A percentile compares a stretch with the other conserved stretches of the same genome.
Evolutionary conservation across 805 yeast genomes (phyloP).

Genomic region (Candida maltosa): DNA sequence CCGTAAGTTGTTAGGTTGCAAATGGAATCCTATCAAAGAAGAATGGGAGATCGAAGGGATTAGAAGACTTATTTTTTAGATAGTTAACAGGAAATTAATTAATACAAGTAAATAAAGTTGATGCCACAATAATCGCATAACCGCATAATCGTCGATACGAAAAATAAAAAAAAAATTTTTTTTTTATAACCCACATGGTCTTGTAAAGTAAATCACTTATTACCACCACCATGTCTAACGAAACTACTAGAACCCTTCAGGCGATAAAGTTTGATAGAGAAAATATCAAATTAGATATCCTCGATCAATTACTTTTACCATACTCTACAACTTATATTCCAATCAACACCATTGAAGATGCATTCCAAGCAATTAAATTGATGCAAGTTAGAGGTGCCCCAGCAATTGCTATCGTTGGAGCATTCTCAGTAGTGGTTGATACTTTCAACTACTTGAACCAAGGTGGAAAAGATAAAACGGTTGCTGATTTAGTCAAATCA

Average conservation of each 20-base stretch:
- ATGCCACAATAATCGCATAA: too few relatives aligned
- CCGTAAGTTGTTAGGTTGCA: slow-evolving; percentile 66
- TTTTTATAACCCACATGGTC: not conserved
- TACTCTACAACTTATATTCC: slow-evolving; percentile 68
- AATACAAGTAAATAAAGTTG: too few relatives aligned
- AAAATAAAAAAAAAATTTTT: too few relatives aligned
- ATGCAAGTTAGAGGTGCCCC: slow-evolving; percentile 99
- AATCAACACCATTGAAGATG: slow-evolving; percentile 66
- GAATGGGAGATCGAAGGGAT: slow-evolving; percentile 76
- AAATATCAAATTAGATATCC: slow-evolving; percentile 47
- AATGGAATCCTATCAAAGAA: slow-evolving; percentile 51
- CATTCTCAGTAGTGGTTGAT: slow-evolving; percentile 80
- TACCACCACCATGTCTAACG: slow-evolving; percentile 1
- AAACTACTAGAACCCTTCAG: slow-evolving; percentile 29
- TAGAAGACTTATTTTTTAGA: slow-evolving; percentile 67
- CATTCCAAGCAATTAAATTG: slow-evolving; percentile 73
- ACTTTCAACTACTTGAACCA: slow-evolving; percentile 26
- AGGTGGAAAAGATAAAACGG: slow-evolving; percentile 18
- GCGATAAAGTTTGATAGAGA: slow-evolving; percentile 66
- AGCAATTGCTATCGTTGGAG: slow-evolving; percentile 94
- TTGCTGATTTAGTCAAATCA: slow-evolving; percentile 35
- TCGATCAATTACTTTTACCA: slow-evolving; percentile 84
- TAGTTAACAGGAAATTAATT: too few relatives aligned
- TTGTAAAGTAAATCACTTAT: too few relatives aligned
- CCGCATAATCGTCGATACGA: too few relatives aligned